phyloP scores from a whole-genome alignment of 2,329 filamentous ascomycete genomes.

The Epichloe gansuensis region DNA sequence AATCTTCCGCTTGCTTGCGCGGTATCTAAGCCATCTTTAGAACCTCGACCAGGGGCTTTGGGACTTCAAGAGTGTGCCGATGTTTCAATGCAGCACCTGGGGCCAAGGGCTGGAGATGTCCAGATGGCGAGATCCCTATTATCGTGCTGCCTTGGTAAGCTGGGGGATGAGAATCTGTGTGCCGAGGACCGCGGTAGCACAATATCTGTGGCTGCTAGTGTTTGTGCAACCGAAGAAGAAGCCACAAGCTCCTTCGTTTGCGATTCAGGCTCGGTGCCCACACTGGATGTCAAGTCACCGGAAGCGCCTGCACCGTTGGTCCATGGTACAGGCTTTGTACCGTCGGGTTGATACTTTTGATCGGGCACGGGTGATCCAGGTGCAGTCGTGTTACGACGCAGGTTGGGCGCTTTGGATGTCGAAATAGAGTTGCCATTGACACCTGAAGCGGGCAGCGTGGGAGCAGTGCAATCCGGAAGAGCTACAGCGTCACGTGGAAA shows the following conservation, averaged over 20 bases:
- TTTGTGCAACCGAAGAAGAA: background rate
- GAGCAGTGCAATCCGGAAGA: slow-evolving; percentile 19
- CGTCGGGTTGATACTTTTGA: background rate
- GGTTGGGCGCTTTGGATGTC: background rate
- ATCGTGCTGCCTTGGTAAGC: slow-evolving; percentile 33
- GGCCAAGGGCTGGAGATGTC: slow-evolving; percentile 33
- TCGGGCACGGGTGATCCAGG: background rate
- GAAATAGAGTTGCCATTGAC: slow-evolving; percentile 10
- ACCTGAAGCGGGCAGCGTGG: slow-evolving; percentile 9
- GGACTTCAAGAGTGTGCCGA: slow-evolving; percentile 80
- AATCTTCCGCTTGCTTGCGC: slow-evolving; percentile 67
- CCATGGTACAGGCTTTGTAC: background rate
- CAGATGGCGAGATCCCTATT: slow-evolving; percentile 33
- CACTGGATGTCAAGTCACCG: background rate
- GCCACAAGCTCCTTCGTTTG: background rate
- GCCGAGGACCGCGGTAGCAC: slow-evolving; percentile 18
- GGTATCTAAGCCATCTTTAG: slow-evolving; percentile 59
- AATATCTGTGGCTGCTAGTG: background rate
- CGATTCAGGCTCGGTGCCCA: background rate
- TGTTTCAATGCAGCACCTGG: slow-evolving; percentile 53
- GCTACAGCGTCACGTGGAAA: slow-evolving; percentile 16
- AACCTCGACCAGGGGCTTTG: slow-evolving; percentile 54
- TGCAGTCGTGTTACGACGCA: background rate
- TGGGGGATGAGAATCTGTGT: slow-evolving; percentile 53
- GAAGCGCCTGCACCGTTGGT: background rate